These are phyloP conservation scores for Aspergillus egyptiacus DNA, from an alignment of 495 filamentous ascomycete genomes.

Conservation along the genomic window DNA sequence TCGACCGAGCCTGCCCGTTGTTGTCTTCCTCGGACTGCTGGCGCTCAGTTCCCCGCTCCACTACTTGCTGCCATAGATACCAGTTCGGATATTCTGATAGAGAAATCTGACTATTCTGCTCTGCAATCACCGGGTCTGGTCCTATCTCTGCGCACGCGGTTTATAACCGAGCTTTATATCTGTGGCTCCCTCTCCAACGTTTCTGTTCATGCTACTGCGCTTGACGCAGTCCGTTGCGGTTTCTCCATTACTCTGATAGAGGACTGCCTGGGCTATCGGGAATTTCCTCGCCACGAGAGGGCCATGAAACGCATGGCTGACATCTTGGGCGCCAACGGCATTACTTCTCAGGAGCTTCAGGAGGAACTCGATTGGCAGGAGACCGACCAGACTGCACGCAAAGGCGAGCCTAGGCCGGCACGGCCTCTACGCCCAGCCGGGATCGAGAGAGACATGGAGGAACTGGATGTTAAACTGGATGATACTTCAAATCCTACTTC, in stretches of 20 bases:
- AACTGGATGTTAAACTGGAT: slow-evolving; percentile 24
- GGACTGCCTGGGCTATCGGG: slow-evolving; percentile 84
- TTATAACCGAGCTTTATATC: slow-evolving; percentile 88
- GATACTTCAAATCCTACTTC: neutral
- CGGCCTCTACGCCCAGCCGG: slow-evolving; percentile 22
- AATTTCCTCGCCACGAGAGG: slow-evolving; percentile 62
- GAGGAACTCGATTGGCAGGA: slow-evolving; percentile 46
- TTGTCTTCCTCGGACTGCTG: slow-evolving; percentile 52
- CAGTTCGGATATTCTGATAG: slow-evolving; percentile 60
- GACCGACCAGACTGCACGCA: slow-evolving; percentile 36
- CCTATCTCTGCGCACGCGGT: slow-evolving; percentile 60
- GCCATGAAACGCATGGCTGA: slow-evolving; percentile 71
- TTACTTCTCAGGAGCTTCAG: slow-evolving; percentile 53
- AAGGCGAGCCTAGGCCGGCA: slow-evolving; percentile 14
- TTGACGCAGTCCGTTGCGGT: slow-evolving; percentile 84
- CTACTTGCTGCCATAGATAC: slow-evolving; percentile 51
- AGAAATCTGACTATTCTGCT: slow-evolving; percentile 85
- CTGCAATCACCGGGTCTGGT: slow-evolving; percentile 70
- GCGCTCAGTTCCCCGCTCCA: slow-evolving; percentile 60
- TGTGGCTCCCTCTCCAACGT: slow-evolving; percentile 86
- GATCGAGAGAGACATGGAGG: slow-evolving; percentile 37
- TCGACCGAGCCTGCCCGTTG: slow-evolving; percentile 49
- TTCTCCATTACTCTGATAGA: slow-evolving; percentile 78
- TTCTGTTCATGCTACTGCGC: slow-evolving; percentile 84
- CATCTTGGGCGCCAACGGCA: slow-evolving; percentile 64